phyloP scores from a whole-genome alignment of 2,329 filamentous ascomycete species.

The Ascochyta clinopodiicola region DNA sequence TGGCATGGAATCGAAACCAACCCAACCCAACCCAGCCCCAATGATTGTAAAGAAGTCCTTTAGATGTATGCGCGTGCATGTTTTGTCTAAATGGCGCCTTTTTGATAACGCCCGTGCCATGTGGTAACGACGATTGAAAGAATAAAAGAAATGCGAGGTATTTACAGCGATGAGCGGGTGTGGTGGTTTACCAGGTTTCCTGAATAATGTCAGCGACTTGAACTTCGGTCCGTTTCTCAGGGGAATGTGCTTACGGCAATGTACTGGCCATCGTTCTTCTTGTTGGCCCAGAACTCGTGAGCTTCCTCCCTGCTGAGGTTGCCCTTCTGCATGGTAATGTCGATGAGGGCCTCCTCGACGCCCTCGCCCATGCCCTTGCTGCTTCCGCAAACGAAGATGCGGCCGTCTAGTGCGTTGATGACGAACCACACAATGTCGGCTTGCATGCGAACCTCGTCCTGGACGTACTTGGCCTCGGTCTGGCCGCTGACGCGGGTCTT shows the following conservation, averaged over 20 bases:
- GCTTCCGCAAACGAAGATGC: slow-evolving; percentile 95
- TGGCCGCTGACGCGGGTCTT: slow-evolving; percentile 48
- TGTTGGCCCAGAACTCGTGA: slow-evolving; percentile 84
- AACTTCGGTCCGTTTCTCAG: no score
- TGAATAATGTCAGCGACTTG: neutral
- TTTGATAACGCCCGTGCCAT: slow-evolving; percentile 13
- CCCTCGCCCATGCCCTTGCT: slow-evolving; percentile 98
- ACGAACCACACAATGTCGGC: slow-evolving; percentile 99
- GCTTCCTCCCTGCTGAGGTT: slow-evolving; percentile 84
- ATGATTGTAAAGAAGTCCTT: neutral
- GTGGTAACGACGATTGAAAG: slow-evolving; percentile 9
- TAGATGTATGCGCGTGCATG: slow-evolving; percentile 5
- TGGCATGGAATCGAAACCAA: slow-evolving; percentile 11
- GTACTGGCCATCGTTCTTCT: slow-evolving; percentile 92
- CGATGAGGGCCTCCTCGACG: slow-evolving; percentile 83
- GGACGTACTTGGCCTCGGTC: slow-evolving; percentile 83
- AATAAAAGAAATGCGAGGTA: slow-evolving; percentile 1
- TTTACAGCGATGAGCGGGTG: neutral
- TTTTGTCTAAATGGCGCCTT: slow-evolving; percentile 17
- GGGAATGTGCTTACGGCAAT: slow-evolving; percentile 86
- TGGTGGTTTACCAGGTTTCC: slow-evolving; percentile 17
- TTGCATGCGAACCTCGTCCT: slow-evolving; percentile 90
- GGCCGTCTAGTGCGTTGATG: slow-evolving; percentile 92
- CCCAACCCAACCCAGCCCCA: neutral
- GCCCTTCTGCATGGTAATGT: slow-evolving; percentile 92